These are phyloP conservation scores for Penicillium sp. DNA, from an alignment of 2,329 filamentous ascomycete genomes.

Conservation along the genomic window DNA sequence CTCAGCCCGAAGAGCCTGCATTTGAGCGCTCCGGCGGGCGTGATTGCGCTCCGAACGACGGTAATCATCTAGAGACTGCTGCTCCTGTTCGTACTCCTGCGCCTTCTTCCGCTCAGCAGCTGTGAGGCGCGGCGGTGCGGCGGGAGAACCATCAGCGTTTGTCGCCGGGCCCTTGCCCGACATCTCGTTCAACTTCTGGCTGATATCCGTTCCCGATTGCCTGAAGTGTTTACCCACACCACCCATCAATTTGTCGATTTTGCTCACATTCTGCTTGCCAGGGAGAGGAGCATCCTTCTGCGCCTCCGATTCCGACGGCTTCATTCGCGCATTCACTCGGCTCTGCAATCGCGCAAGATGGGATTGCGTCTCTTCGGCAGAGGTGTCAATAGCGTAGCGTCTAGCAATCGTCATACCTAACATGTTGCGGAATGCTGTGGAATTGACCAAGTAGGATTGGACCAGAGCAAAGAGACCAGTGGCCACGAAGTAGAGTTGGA, in stretches of 20 bases:
- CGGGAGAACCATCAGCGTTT: constrained; percentile 23
- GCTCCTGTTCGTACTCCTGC: constrained; percentile 34
- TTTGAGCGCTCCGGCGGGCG: constrained; percentile 33
- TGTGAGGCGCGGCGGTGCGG: constrained; percentile 28
- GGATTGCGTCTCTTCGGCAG: not conserved
- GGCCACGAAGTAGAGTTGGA: constrained; percentile 67
- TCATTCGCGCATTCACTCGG: not conserved
- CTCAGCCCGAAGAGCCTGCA: constrained; percentile 28
- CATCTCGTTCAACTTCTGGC: constrained; percentile 22
- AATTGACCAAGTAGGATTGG: constrained; percentile 54
- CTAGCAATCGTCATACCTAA: constrained; percentile 31
- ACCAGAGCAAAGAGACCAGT: constrained; percentile 41
- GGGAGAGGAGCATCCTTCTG: not conserved
- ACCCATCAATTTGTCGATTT: constrained; percentile 43
- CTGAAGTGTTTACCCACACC: constrained; percentile 32
- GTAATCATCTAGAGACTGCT: constrained; percentile 30
- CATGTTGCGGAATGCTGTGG: constrained; percentile 32
- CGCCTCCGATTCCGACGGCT: not conserved
- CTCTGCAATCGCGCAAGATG: not conserved
- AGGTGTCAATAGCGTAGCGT: not conserved
- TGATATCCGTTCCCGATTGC: constrained; percentile 26
- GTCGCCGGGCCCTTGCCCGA: constrained; percentile 26
- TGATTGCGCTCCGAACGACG: constrained; percentile 43
- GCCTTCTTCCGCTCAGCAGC: constrained; percentile 37
- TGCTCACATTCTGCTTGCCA: constrained; percentile 18